Evolutionary conservation across 768 basidiomycete genomes (phyloP), one percentile per base, ranked within the genome.

Genomic region (Tylopilus vinaceipallidus): DNA sequence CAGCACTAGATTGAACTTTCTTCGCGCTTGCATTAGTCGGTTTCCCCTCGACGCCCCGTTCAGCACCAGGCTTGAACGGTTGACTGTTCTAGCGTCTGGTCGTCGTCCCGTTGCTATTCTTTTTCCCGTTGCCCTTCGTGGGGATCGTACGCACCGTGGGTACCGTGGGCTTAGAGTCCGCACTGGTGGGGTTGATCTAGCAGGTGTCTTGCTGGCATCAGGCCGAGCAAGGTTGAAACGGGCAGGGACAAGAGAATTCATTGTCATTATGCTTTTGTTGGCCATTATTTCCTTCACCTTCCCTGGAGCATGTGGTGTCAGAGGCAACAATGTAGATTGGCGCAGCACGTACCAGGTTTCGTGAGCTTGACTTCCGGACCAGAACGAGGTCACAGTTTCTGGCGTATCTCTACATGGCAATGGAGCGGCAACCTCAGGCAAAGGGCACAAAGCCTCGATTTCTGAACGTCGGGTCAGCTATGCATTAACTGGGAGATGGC

Each of bases 291-390:
- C 56, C 14, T 42, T 14, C 6, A 20, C 3, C 30, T 41, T 29
- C 7, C 19, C 52, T 56, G 40, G 4, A 16, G 20, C 1, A n/a
- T 19, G 13, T 34, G 13, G 16, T 11, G 17, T 52, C 42, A 34
- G 16, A n/a, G 14, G 9, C 11, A 7, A 3, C 2, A 36, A 16
- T 16, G 3, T 12, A 42, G 5, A 30, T 24, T 8, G 22, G 2
- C 29, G 8, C 12, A 2, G n/a, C n/a, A 42, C 52, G 19, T 46
- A 65, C 61, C 24, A 12, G 44, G 23, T 34, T 29, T 38, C 33
- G 11, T 11, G 11, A 39, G 23, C 39, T 4, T 13, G 26, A 49
- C 43, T 34, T 48, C 43, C 32, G 45, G 42, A 30, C 8, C 4
- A 12, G n/a, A n/a, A n/a, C n/a, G n/a, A n/a, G n/a, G 20, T 16